phyloP scores from a whole-genome alignment of 2,329 filamentous ascomycete genomes.

The Penicillium sp. region DNA sequence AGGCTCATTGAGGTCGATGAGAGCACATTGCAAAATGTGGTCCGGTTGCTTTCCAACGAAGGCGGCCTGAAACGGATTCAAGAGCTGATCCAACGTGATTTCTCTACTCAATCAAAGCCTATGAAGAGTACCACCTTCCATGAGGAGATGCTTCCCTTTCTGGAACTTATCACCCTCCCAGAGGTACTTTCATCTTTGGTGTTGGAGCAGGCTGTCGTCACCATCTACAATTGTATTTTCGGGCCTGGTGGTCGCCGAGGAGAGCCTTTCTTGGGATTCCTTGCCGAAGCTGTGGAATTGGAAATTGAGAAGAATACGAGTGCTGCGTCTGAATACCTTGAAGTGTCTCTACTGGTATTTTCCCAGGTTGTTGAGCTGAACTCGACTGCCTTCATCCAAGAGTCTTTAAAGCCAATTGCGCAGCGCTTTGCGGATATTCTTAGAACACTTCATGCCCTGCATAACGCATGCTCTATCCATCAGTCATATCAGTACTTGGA shows the following conservation, averaged over 20 bases:
- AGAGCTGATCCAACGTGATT: conserved; percentile 26
- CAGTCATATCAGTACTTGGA: conserved; percentile 18
- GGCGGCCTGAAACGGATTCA: conserved; percentile 30
- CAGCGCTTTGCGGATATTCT: conserved; percentile 18
- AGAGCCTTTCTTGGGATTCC: neutral
- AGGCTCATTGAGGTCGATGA: conserved; percentile 25
- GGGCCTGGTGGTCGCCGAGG: conserved; percentile 36
- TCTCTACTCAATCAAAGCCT: conserved; percentile 11
- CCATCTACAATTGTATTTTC: conserved; percentile 48
- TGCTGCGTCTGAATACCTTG: conserved; percentile 19
- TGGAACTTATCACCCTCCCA: conserved; percentile 42
- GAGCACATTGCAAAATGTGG: conserved; percentile 28
- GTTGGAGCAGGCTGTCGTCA: conserved; percentile 43
- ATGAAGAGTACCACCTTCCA: conserved; percentile 16
- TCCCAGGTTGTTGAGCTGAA: conserved; percentile 38
- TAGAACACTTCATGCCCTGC: conserved; percentile 4
- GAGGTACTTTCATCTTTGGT: conserved; percentile 44
- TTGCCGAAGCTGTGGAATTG: neutral
- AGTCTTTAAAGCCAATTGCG: conserved; percentile 20
- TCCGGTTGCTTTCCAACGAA: conserved; percentile 30
- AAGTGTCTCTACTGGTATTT: conserved; percentile 26
- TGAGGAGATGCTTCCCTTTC: conserved; percentile 41
- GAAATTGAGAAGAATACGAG: neutral
- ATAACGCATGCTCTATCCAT: conserved; percentile 9
- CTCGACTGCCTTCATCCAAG: conserved; percentile 35